Percentiles rank a stretch among this genome's conserved stretches.
Evolutionary conservation across 306 rosid species (phyloP).

Genomic region (Carpinus fangiana): DNA sequence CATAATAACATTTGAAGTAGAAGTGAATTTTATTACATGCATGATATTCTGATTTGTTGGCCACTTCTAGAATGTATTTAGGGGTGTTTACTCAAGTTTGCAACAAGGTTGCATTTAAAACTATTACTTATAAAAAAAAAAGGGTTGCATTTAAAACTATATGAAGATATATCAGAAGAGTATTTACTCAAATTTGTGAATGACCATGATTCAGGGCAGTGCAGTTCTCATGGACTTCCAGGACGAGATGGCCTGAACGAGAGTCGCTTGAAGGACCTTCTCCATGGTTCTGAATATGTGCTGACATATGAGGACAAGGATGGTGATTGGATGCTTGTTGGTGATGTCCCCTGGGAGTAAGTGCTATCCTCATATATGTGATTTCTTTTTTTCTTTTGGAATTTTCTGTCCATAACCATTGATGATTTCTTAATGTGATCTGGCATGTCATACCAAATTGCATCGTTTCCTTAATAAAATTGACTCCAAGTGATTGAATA

Average conservation of each 20-base stretch:
- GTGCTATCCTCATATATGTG: conserved; percentile 23
- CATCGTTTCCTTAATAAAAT: not conserved
- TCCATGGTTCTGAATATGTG: conserved; percentile 81
- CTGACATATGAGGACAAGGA: conserved; percentile 93
- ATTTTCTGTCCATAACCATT: not conserved
- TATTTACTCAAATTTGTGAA: conserved; percentile 2
- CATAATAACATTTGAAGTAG: not conserved
- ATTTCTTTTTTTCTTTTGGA: not conserved
- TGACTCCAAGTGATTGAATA: conserved; percentile 4
- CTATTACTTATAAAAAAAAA: no score
- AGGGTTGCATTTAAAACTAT: not conserved
- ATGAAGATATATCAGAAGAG: not conserved
- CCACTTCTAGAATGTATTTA: not conserved
- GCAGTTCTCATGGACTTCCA: conserved; percentile 65
- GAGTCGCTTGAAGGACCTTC: conserved; percentile 82
- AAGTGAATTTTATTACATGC: not conserved
- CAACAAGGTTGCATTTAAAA: conserved; percentile 6
- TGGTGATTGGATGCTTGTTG: conserved; percentile 99
- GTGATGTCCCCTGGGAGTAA: conserved; percentile 98
- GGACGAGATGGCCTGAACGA: conserved; percentile 72
- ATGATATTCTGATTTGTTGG: not conserved
- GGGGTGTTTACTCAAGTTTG: not conserved
- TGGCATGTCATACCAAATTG: not conserved
- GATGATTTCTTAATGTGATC: not conserved
- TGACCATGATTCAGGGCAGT: conserved; percentile 62